phyloP scores from a whole-genome alignment of 2,329 filamentous ascomycete genomes.

The Eurotiales sp. region DNA sequence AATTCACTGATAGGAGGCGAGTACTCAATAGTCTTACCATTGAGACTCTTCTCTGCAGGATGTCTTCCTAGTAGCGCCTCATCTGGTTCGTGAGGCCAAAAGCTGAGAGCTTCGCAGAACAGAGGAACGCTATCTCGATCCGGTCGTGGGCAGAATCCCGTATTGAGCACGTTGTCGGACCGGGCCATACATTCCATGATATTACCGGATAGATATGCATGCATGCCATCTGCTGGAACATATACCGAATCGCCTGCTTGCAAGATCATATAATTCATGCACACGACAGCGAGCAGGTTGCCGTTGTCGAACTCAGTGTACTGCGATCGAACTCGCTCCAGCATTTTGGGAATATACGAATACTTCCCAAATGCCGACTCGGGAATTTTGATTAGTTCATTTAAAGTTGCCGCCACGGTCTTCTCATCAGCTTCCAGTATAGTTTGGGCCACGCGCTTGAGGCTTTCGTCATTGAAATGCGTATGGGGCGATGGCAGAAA shows the following conservation, averaged over 20 bases:
- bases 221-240: conserved; percentile 69
- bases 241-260: conserved; percentile 64
- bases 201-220: conserved; percentile 69
- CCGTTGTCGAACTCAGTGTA: conserved; percentile 64
- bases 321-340: conserved; percentile 62
- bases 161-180: conserved; percentile 70
- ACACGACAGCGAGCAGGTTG: conserved; percentile 63
- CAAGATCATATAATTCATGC: conserved; percentile 70
- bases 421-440: conserved; percentile 53
- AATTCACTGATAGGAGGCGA: conserved; percentile 69
- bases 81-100: conserved; percentile 56
- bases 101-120: conserved; percentile 62
- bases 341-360: conserved; percentile 60
- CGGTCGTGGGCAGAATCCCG: conserved; percentile 66
- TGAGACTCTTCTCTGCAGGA: conserved; percentile 49
- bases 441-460: conserved; percentile 54
- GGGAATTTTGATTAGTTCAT: conserved; percentile 49
- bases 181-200: conserved; percentile 78
- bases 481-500: conserved; percentile 49
- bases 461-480: conserved; percentile 54
- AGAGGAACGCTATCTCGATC: conserved; percentile 62
- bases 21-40: conserved; percentile 62
- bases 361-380: conserved; percentile 50
- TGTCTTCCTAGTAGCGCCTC: conserved; percentile 55
- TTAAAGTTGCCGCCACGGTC: conserved; percentile 52